Evolutionary conservation across 495 filamentous ascomycete species (phyloP).

Genomic region (Penicillium pancosmium): DNA sequence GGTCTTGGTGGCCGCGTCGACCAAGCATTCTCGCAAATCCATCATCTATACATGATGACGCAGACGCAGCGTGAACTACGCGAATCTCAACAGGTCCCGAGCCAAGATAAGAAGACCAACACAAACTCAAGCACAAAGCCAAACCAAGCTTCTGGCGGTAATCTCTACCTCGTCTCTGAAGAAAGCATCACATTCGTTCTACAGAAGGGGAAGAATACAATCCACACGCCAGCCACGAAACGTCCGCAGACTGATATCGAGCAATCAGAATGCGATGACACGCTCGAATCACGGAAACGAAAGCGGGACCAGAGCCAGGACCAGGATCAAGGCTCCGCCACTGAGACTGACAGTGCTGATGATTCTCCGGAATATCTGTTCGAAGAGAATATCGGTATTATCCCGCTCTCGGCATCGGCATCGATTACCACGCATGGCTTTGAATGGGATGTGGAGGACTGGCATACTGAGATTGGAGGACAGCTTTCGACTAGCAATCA

Average conservation of each 20-base stretch:
- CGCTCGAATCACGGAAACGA: conserved; percentile 11
- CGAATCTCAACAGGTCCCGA: conserved; percentile 7
- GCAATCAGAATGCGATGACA: not conserved
- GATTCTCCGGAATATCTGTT: conserved; percentile 32
- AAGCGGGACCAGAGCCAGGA: conserved; percentile 3
- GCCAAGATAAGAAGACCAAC: not conserved
- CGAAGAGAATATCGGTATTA: conserved; percentile 76
- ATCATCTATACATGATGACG: conserved; percentile 64
- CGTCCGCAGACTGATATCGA: conserved; percentile 10
- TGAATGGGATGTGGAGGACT: conserved; percentile 85
- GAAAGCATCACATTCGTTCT: conserved; percentile 82
- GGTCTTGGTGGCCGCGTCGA: conserved; percentile 88
- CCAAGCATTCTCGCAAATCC: conserved; percentile 85
- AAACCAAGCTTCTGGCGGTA: conserved; percentile 22
- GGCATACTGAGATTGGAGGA: conserved; percentile 80
- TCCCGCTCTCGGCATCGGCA: conserved; percentile 76
- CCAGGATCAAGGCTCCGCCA: not conserved
- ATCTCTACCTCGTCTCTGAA: conserved; percentile 73
- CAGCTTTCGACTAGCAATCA: conserved; percentile 94
- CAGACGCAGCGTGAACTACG: conserved; percentile 24
- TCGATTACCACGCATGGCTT: conserved; percentile 76
- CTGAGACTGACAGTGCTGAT: not conserved
- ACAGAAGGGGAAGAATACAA: conserved; percentile 63
- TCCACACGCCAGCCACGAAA: conserved; percentile 59
- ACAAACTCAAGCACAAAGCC: not conserved